phyloP scores from a whole-genome alignment of 148 eudicot genomes.

The Pouteria glomerata region DNA sequence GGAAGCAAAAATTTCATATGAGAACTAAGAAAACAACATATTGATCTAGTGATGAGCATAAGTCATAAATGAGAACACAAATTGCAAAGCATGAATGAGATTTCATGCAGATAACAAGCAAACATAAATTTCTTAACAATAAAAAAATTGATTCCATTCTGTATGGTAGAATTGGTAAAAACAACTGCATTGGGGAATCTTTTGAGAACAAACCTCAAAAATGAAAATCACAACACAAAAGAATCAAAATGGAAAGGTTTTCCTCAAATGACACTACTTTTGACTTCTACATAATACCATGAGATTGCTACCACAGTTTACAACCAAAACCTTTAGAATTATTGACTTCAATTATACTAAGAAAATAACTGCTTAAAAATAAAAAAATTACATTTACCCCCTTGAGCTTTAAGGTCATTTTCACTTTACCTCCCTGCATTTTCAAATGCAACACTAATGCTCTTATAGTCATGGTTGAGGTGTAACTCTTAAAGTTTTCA shows the following conservation, averaged over 20 bases:
- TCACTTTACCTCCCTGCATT: no score
- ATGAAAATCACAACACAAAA: not conserved
- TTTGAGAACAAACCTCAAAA: not conserved
- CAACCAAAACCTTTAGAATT: not conserved
- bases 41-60: not conserved
- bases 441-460: no score
- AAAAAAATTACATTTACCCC: no score
- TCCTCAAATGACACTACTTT: not conserved
- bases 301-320: not conserved
- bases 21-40: not conserved
- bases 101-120: not conserved
- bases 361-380: not conserved
- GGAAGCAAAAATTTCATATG: constrained; percentile 6
- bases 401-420: no score
- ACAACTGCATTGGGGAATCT: not conserved
- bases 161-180: not conserved
- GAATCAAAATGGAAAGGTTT: not conserved
- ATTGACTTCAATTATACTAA: not conserved
- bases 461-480: no score
- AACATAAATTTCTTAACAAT: not conserved
- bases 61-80: not conserved
- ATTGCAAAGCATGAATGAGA: not conserved
- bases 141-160: not conserved
- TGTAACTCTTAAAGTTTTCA: no score
- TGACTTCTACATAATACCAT: not conserved